Base-by-base conservation (phyloP, 768 basidiomycete species). In the Mycena indigotica region DNA sequence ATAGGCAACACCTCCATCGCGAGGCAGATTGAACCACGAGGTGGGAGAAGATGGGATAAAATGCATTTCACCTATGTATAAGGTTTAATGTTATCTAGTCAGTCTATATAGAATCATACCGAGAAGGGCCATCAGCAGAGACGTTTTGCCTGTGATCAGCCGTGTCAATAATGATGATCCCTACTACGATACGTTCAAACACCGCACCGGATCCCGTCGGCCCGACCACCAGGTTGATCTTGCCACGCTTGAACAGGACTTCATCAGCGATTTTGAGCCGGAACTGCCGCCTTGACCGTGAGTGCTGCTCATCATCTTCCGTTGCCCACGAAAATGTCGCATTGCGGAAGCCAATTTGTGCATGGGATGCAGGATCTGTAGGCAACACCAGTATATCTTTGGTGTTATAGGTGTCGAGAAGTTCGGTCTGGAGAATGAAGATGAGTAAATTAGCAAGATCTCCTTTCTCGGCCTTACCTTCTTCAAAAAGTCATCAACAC, bases 1-100 rank as follows among this genome's bases (percentile, higher is more conserved):
- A 67, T 91, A 93, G 2, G 89, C 86, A 28, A 95, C 79, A 3
- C 91, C 90, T 0, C 78, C 79, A 3, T 74, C 72, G 3, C 89
- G 76, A 15, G 91, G 91, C 5, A 93, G 80, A 58, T 83, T 84
- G 69, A 80, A 89, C 80, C 83, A 88, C 0, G 88, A 85, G 45
- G 81, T 78, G 1, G 81, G 75, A 4, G 72, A 68, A 16, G 73
- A 73, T 1, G 80, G 81, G 17, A 78, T 69, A 65, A 84, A 88
- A 67, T 88, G 85, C 84, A 89, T 83, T 69, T 89, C 87, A 25
- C 85, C 80, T n/a, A n/a, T 76, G 51, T 5, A 29, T 30, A 44
- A 35, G 32, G 19, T 28, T 15, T 17, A 15, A n/a, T 26, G 25
- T 29, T 41, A 54, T 48, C 40, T 25, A 23, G 4, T 15, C 17